phyloP scores from a whole-genome alignment of 2,329 filamentous ascomycete genomes.

The Monosporascus cannonballus region DNA sequence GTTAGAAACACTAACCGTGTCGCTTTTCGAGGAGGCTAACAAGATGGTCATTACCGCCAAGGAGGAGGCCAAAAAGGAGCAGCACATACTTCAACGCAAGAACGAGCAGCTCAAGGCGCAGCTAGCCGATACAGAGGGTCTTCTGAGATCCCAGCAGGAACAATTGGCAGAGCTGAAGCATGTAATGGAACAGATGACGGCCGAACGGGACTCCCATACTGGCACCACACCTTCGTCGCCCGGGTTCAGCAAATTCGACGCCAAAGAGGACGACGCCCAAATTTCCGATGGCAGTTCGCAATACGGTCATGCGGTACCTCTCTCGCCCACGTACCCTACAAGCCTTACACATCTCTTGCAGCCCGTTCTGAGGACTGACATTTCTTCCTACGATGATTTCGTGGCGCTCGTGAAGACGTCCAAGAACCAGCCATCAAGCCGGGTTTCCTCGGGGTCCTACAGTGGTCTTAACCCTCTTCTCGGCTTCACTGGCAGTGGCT shows the following conservation, averaged over 20 bases:
- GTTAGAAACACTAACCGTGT: conserved; percentile 81
- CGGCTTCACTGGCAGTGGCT: conserved; percentile 39
- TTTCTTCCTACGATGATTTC: conserved; percentile 81
- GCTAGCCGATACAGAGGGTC: conserved; percentile 75
- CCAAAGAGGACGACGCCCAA: conserved; percentile 38
- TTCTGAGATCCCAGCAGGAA: conserved; percentile 87
- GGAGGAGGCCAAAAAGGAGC: conserved; percentile 79
- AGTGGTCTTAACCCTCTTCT: conserved; percentile 54
- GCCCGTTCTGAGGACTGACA: conserved; percentile 75
- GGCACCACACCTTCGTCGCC: conserved; percentile 81
- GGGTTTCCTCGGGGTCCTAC: conserved; percentile 67
- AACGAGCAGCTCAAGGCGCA: conserved; percentile 85
- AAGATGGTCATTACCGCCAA: conserved; percentile 94
- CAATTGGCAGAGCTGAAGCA: conserved; percentile 86
- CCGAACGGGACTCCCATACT: conserved; percentile 65
- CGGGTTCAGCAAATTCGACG: conserved; percentile 63
- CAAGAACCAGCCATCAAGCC: conserved; percentile 53
- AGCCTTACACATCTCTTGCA: conserved; percentile 80
- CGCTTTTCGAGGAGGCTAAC: conserved; percentile 97
- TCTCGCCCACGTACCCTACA: conserved; percentile 51
- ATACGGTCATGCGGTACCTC: conserved; percentile 35
- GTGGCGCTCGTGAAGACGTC: conserved; percentile 66
- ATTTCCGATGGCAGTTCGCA: conserved; percentile 30
- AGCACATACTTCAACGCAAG: conserved; percentile 72
- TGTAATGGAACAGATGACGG: conserved; percentile 82